Base-by-base conservation (phyloP, 1,284 basidiomycete species). In the Ustilago lituana region DNA sequence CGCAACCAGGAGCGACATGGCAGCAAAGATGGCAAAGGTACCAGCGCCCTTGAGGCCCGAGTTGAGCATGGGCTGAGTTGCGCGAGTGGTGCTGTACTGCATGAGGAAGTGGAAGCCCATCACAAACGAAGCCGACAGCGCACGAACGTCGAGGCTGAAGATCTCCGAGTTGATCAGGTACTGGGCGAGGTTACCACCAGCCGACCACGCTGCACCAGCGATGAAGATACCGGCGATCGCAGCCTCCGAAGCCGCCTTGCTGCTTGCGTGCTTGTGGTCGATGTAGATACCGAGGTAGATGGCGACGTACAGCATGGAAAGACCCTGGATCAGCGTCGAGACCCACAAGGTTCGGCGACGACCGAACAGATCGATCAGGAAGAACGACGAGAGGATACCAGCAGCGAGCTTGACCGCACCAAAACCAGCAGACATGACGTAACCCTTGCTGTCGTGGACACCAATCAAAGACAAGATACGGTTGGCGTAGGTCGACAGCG, bases 121-220 rank as follows among this genome's bases (percentile, higher is more conserved):
- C 10, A 70, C 56, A 35, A 70, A 55, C n/a, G 66, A 64, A 7
- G 66, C 61, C 2, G 57, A 64, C 26, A 70, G 52, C 2, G 66
- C 61, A 41, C 66, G 66, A 14, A 70, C 66, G 38, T 63, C 61
- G 8, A 70, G 61, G 36, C 43, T 46, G 53, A 70, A 64, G 52
- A 70, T 70, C 27, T 70, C 66, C 31, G 56, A 56, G 56, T 64
- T 64, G 57, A 70, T 64, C 9, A 70, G 57, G 57, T 70, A 70
- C 50, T 70, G 66, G 2, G 66, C 66, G 3, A 70, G 57, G 50
- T 70, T 70, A 33, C 66, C 66, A 54, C 66, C 66, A 1, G 66
- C 66, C 1, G 56, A 60, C 60, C 60, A 70, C 1, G 66, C 55
- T 17, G 66, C 66, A 47, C 66, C 66, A 23, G 61, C 61, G 43